Percentiles rank a stretch among this genome's conserved stretches.
phyloP scores from a whole-genome alignment of 805 yeast genomes.

The Yamadazyma takamatsuzukensis region DNA sequence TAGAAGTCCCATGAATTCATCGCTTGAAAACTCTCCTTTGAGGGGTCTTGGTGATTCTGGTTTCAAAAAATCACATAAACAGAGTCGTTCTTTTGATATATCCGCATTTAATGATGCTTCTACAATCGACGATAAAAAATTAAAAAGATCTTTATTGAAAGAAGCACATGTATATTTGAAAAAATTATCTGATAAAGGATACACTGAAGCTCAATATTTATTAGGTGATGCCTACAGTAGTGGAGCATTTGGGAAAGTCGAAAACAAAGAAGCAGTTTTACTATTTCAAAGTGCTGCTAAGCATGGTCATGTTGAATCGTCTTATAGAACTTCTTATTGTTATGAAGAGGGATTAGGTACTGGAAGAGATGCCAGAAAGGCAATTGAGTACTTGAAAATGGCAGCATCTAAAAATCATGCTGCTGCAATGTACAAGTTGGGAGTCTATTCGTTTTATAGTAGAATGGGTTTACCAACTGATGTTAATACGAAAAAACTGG shows the following conservation, averaged over 20 bases:
- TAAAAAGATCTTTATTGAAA: conserved; percentile 58
- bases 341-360: conserved; percentile 94
- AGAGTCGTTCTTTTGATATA: conserved; percentile 16
- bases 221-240: conserved; percentile 87
- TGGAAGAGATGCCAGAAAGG: conserved; percentile 80
- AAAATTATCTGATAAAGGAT: conserved; percentile 73
- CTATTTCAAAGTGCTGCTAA: conserved; percentile 89
- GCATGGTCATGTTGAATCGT: conserved; percentile 87
- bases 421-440: conserved; percentile 94
- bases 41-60: conserved; percentile 9
- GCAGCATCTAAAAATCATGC: conserved; percentile 93
- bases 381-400: conserved; percentile 73
- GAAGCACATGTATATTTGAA: conserved; percentile 74
- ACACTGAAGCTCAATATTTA: conserved; percentile 85
- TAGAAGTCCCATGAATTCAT: conserved; percentile 4
- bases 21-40: conserved; percentile 18
- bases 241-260: conserved; percentile 79
- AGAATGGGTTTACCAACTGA: conserved; percentile 76
- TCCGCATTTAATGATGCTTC: conserved; percentile 11
- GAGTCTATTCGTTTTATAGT: conserved; percentile 79
- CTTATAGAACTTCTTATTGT: conserved; percentile 87
- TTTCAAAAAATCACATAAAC: conserved; percentile 18
- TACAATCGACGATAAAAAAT: conserved; percentile 20
- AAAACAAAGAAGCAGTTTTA: conserved; percentile 68
- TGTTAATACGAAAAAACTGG: conserved; percentile 71